Conservation (phyloP, 1,139 yeast genomes). For the Zygosaccharomyces sapae region DNA sequence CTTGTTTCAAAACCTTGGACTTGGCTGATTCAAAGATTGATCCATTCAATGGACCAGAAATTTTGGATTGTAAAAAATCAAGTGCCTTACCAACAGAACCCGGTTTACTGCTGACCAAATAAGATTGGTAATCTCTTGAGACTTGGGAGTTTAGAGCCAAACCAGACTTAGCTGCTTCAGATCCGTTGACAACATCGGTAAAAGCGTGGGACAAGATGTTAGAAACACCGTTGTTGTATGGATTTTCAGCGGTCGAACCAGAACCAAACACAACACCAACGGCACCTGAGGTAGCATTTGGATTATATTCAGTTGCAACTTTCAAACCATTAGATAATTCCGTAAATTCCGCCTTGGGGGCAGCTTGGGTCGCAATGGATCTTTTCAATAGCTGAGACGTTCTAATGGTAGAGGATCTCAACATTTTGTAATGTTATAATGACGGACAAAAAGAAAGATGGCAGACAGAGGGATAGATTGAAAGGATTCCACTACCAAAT, state of each 20-base stretch:
- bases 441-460: neutral
- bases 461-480: neutral
- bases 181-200: constrained; percentile 33
- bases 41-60: constrained; percentile 34
- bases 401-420: constrained; percentile 30
- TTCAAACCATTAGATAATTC: constrained; percentile 69
- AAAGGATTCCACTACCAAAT: neutral
- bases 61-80: constrained; percentile 35
- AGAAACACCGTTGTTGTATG: constrained; percentile 75
- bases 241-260: constrained; percentile 75
- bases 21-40: constrained; percentile 32
- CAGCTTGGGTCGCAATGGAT: constrained; percentile 47
- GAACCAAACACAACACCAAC: constrained; percentile 70
- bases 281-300: constrained; percentile 52
- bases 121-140: constrained; percentile 53
- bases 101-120: constrained; percentile 47
- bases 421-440: constrained; percentile 16
- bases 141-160: constrained; percentile 45
- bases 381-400: constrained; percentile 32
- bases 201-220: constrained; percentile 56
- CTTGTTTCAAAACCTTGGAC: constrained; percentile 38
- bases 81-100: constrained; percentile 47
- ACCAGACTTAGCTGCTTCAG: constrained; percentile 43
- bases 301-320: constrained; percentile 63
- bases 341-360: constrained; percentile 61